Conservation (phyloP, 371 early-diverging fungal species). For the Mycotypha africana region DNA sequence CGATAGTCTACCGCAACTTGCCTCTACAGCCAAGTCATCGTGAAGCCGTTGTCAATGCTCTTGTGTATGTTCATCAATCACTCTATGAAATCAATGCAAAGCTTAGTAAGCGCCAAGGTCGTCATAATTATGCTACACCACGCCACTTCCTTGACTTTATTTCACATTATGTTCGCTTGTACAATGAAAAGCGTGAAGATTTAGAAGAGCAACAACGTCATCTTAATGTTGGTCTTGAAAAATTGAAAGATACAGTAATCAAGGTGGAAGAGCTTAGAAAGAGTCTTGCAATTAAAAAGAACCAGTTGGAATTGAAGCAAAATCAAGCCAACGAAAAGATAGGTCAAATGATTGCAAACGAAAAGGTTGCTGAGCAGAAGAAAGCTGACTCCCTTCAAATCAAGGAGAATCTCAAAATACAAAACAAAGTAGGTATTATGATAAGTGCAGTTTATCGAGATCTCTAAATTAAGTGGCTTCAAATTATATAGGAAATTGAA, state of each 20-base stretch:
- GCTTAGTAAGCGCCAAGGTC: conserved; percentile 78
- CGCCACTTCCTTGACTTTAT: conserved; percentile 98
- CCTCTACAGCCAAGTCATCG: conserved; percentile 76
- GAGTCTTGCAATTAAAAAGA: conserved; percentile 85
- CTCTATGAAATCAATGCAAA: conserved; percentile 82
- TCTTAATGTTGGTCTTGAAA: conserved; percentile 95
- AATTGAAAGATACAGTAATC: conserved; percentile 91
- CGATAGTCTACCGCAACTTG: conserved; percentile 75
- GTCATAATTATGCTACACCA: conserved; percentile 87
- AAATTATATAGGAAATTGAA: conserved; percentile 58
- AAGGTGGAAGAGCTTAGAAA: conserved; percentile 93
- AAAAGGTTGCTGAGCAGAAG: conserved; percentile 94
- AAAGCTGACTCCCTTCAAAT: conserved; percentile 79
- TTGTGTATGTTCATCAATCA: conserved; percentile 90
- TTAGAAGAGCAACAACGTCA: conserved; percentile 98
- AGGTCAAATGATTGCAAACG: conserved; percentile 92
- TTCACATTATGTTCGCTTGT: conserved; percentile 87
- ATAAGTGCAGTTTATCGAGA: not conserved
- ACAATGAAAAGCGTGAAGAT: conserved; percentile 89
- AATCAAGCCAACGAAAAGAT: conserved; percentile 93
- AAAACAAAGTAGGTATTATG: conserved; percentile 49
- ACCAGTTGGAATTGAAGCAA: conserved; percentile 86
- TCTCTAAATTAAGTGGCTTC: not conserved
- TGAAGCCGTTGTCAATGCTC: conserved; percentile 83
- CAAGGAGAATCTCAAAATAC: conserved; percentile 70